Evolutionary conservation across 2,329 filamentous ascomycete genomes (phyloP).

Genomic region (Penicillium sp.): DNA sequence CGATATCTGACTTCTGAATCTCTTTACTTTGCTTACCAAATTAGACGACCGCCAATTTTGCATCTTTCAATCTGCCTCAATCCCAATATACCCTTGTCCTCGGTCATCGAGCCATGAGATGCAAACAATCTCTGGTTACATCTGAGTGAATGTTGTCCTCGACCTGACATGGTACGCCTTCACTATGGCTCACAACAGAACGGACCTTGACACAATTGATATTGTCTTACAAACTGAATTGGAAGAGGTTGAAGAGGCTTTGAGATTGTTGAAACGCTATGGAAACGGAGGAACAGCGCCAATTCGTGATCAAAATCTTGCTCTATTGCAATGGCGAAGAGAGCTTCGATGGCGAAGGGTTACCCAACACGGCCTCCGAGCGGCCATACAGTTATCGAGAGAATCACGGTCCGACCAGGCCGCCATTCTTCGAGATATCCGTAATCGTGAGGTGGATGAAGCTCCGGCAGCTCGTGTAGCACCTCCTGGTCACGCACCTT

Average conservation of each 20-base stretch:
- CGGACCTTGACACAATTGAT: background rate
- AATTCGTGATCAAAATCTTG: background rate
- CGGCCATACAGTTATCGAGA: background rate
- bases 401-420: background rate
- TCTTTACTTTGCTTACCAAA: background rate
- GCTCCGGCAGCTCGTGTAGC: background rate
- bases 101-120: background rate
- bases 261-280: background rate
- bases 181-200: background rate
- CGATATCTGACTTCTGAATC: background rate
- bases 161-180: background rate
- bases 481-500: background rate
- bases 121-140: background rate
- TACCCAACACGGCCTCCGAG: background rate
- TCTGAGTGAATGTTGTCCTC: background rate
- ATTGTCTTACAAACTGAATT: background rate
- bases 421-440: background rate
- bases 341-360: background rate
- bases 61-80: background rate
- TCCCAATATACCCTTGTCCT: background rate
- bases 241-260: background rate
- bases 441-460: background rate
- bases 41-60: background rate
- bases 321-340: background rate
- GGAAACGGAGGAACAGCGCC: no score